Evolutionary conservation across 495 filamentous ascomycete genomes (phyloP).

Genomic region (Penicillium odoratum): DNA sequence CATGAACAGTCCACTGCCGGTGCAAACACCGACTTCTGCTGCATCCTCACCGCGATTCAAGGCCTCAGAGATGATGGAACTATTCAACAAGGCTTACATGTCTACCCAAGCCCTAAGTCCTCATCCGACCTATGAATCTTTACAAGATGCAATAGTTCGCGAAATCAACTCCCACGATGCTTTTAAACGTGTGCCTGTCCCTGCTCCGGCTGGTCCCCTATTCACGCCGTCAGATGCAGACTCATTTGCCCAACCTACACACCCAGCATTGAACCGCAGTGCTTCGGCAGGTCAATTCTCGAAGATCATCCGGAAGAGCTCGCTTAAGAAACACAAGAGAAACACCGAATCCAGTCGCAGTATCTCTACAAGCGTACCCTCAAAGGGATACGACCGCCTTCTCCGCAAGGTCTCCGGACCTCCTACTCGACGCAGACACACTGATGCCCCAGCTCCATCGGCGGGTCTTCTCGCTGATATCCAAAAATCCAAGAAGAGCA

Average conservation of each 20-base stretch:
- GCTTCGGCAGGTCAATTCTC: slow-evolving; percentile 32
- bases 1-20: slow-evolving; percentile 44
- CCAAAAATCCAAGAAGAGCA: slow-evolving; percentile 10
- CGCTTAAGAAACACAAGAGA: slow-evolving; percentile 36
- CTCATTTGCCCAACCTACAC: slow-evolving; percentile 22
- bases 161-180: slow-evolving; percentile 53
- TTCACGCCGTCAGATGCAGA: slow-evolving; percentile 38
- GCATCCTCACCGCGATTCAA: slow-evolving; percentile 31
- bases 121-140: slow-evolving; percentile 44
- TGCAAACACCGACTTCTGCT: slow-evolving; percentile 22
- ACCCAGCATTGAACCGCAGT: slow-evolving; percentile 21
- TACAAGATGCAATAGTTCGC: slow-evolving; percentile 49
- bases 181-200: slow-evolving; percentile 40
- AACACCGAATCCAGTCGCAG: slow-evolving; percentile 35
- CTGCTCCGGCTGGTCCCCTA: slow-evolving; percentile 31
- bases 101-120: slow-evolving; percentile 32
- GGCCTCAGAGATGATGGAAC: slow-evolving; percentile 45
- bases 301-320: slow-evolving; percentile 34
- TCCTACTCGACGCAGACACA: slow-evolving; percentile 38
- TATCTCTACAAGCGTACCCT: slow-evolving; percentile 34
- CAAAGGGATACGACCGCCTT: slow-evolving; percentile 24
- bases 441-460: slow-evolving; percentile 41
- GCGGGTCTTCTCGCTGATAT: slow-evolving; percentile 33
- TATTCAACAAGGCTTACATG: slow-evolving; percentile 42
- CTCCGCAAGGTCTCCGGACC: slow-evolving; percentile 22